Conservation (phyloP, 2,329 filamentous ascomycete genomes). For the Eutypa lata region DNA sequence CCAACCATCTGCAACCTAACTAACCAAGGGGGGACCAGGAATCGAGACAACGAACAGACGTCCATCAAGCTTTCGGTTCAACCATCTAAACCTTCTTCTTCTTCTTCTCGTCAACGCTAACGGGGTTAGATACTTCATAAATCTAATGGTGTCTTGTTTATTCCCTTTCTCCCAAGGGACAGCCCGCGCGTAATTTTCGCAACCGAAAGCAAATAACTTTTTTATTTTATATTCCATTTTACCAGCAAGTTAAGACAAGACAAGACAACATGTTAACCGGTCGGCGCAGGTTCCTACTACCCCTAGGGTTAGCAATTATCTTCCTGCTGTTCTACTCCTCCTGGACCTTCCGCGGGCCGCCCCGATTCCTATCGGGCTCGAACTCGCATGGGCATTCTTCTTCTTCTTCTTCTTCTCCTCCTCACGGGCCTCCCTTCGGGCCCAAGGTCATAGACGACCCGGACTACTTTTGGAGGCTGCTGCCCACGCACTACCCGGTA, state of each 20-base stretch:
- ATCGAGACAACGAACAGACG: neutral
- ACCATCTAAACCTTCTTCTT: neutral
- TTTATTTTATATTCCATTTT: no score
- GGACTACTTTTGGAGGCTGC: conserved; percentile 23
- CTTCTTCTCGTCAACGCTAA: no score
- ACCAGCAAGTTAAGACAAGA: no score
- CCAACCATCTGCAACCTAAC: no score
- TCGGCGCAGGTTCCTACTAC: neutral
- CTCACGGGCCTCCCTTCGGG: conserved; percentile 3
- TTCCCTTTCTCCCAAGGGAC: no score
- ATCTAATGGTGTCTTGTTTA: neutral
- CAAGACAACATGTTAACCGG: neutral
- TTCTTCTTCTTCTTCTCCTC: neutral
- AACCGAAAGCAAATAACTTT: no score
- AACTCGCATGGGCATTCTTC: neutral
- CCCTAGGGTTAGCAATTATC: neutral
- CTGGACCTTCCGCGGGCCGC: neutral
- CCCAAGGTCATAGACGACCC: conserved; percentile 15
- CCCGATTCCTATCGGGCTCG: neutral
- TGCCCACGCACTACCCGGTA: conserved; percentile 20
- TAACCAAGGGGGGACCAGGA: neutral
- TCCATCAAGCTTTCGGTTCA: neutral
- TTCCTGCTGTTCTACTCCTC: neutral
- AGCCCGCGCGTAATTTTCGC: no score
- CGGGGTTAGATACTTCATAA: neutral